Percentiles rank a stretch among this genome's conserved stretches.
phyloP scores from a whole-genome alignment of 1,284 basidiomycete species.

The Ustilago crameri region DNA sequence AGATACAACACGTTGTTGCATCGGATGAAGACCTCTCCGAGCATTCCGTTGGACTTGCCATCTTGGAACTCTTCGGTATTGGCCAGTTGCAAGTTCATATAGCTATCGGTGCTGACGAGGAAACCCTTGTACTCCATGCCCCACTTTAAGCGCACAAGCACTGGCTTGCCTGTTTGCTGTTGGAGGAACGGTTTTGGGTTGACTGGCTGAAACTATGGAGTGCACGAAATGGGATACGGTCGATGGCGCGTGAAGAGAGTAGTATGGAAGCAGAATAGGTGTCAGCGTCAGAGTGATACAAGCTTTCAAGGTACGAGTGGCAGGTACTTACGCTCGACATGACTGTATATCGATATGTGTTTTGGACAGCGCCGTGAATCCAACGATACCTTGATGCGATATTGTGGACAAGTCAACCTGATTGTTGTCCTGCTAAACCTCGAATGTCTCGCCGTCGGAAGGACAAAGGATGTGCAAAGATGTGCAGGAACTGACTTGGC shows the following conservation, averaged over 20 bases:
- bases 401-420: too few species aligned
- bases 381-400: neutral
- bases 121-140: slow-evolving; percentile 99
- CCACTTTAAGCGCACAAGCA: slow-evolving; percentile 96
- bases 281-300: neutral
- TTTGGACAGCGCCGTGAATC: neutral
- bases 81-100: slow-evolving; percentile 99
- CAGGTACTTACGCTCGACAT: slow-evolving; percentile 33
- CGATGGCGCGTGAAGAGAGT: too few species aligned
- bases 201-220: slow-evolving; percentile 80
- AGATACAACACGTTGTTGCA: slow-evolving; percentile 68
- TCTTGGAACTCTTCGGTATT: slow-evolving; percentile 99
- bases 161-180: slow-evolving; percentile 96
- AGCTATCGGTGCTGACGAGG: slow-evolving; percentile 96
- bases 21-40: slow-evolving; percentile 99
- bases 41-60: slow-evolving; percentile 90
- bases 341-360: neutral
- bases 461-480: too few species aligned
- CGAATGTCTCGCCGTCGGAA: too few species aligned
- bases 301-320: neutral
- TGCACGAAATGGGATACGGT: too few species aligned
- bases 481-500: too few species aligned
- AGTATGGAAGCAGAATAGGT: neutral
- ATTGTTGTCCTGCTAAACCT: too few species aligned
- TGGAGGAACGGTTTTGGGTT: slow-evolving; percentile 99